Conservation (phyloP, 2,329 filamentous ascomycete species). For the Endoconidiophora laricicola region DNA sequence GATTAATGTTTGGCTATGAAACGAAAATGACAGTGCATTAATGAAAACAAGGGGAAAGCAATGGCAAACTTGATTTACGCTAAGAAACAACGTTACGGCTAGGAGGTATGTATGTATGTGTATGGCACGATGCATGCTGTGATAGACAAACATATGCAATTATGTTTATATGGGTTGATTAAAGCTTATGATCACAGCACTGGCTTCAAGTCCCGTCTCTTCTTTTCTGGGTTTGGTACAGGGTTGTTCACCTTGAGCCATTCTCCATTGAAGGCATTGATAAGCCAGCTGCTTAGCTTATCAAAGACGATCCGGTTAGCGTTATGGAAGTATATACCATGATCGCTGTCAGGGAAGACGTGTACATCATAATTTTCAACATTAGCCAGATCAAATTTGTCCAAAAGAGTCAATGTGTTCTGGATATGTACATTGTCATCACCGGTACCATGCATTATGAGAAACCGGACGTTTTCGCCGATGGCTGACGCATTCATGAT, state of each 20-base stretch:
- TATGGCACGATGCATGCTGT: too few relatives aligned
- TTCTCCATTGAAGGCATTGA: constrained; percentile 95
- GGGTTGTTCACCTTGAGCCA: constrained; percentile 50
- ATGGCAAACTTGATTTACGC: neutral
- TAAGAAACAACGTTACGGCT: too few relatives aligned
- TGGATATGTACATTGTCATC: constrained; percentile 98
- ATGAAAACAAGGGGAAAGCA: neutral
- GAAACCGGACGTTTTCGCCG: constrained; percentile 62
- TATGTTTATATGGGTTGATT: neutral
- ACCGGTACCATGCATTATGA: constrained; percentile 89
- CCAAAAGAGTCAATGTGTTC: constrained; percentile 74
- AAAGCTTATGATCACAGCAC: neutral
- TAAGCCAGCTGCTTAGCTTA: constrained; percentile 80
- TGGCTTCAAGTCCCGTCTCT: neutral
- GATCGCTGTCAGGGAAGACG: constrained; percentile 90
- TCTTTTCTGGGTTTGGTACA: constrained; percentile 26
- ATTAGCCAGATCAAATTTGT: constrained; percentile 63
- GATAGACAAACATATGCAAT: too few relatives aligned
- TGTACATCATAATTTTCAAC: constrained; percentile 94
- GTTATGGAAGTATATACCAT: constrained; percentile 88
- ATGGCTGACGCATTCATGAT: constrained; percentile 63
- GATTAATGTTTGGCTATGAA: too few relatives aligned
- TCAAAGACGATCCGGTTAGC: constrained; percentile 84
- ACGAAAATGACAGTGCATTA: too few relatives aligned
- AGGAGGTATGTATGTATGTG: too few relatives aligned